Percentiles rank a stretch among this genome's conserved stretches.
phyloP scores from a whole-genome alignment of 1,284 basidiomycete genomes.

The Apiotrichum gracile region DNA sequence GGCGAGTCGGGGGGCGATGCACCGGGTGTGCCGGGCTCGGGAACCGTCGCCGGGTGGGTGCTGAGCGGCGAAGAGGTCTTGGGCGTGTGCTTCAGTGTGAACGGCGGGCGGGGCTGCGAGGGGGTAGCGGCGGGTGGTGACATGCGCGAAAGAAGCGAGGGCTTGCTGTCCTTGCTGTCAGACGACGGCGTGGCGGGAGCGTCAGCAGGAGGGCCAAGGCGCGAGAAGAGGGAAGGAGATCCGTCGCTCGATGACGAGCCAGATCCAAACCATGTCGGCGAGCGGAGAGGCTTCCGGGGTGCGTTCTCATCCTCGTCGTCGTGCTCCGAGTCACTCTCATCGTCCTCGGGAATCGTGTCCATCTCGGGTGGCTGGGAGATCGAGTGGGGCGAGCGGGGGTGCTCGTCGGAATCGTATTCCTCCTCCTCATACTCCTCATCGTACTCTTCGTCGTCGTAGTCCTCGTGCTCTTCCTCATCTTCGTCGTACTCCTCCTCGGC shows the following conservation, averaged over 20 bases:
- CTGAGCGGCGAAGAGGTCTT: conserved; percentile 38
- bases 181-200: not conserved
- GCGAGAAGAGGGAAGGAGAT: conserved; percentile 2
- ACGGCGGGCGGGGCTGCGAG: not conserved
- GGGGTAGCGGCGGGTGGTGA: conserved; percentile 7
- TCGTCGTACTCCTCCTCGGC: conserved; percentile 18
- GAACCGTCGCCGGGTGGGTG: conserved; percentile 19
- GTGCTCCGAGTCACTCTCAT: conserved; percentile 17
- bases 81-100: conserved; percentile 33
- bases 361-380: conserved; percentile 22
- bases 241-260: not conserved
- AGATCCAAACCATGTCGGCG: conserved; percentile 32
- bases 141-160: conserved; percentile 8
- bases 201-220: conserved; percentile 7
- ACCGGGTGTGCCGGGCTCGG: not conserved
- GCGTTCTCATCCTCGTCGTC: too few relatives aligned
- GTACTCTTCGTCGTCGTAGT: conserved; percentile 13
- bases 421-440: conserved; percentile 22
- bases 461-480: conserved; percentile 16
- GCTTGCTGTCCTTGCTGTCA: too few relatives aligned
- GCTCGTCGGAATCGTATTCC: conserved; percentile 9
- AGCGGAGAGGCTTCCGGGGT: conserved; percentile 21
- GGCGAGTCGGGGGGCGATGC: conserved; percentile 24
- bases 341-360: conserved; percentile 31
- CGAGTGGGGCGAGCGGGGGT: conserved; percentile 10